Evolutionary conservation across 2,329 filamentous ascomycete genomes (phyloP), one percentile per base, ranked within the genome.

Genomic region (Parastagonospora nodorum): DNA sequence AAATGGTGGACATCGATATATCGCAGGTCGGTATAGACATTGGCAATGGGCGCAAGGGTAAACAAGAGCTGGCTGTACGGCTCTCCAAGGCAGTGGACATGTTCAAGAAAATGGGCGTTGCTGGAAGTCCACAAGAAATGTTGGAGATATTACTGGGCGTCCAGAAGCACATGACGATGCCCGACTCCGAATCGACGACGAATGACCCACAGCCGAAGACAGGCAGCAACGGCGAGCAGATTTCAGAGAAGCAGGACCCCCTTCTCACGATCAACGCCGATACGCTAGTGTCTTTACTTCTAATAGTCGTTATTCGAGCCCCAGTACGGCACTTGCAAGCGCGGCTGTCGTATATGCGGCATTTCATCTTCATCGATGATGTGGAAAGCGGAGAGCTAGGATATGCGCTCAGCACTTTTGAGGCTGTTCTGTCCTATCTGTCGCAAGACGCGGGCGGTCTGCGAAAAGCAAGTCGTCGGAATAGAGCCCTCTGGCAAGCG

Each of bases 311-410:
- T 9, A 97, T 99, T 53, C 84, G 93, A 56, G 90, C 93, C 9
- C 89, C 94, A 53, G 86, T 96, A 24, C 86, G 89, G 51, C 88
- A 97, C 73, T 79, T 99, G 8, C 90, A 96, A 64, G 92, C 94
- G 2, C 84, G 93, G 15, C 78, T 99, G 40, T 81, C 89, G n/a
- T 99, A 97, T 71, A 96, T 97, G 82, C 89, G 93, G 37, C 91
- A 96, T 66, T 99, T 97, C 68, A 94, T 97, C 60, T 99, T 96
- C 74, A 92, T 96, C 43, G 94, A 97, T 63, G 94, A 99, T 74
- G 92, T 99, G 8, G 94, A 99, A 60, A 95, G 87, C 54, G 94
- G 94, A 42, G 94, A 99, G 75, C 88, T 95, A 80, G 94, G 94
- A 8, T 99, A 99, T 73, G 92, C 93, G 0, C 75, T 99, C 43